Evolutionary conservation across 2,329 filamentous ascomycete genomes (phyloP), one percentile per base, ranked within the genome.

Genomic region (Fusarium dimerum): DNA sequence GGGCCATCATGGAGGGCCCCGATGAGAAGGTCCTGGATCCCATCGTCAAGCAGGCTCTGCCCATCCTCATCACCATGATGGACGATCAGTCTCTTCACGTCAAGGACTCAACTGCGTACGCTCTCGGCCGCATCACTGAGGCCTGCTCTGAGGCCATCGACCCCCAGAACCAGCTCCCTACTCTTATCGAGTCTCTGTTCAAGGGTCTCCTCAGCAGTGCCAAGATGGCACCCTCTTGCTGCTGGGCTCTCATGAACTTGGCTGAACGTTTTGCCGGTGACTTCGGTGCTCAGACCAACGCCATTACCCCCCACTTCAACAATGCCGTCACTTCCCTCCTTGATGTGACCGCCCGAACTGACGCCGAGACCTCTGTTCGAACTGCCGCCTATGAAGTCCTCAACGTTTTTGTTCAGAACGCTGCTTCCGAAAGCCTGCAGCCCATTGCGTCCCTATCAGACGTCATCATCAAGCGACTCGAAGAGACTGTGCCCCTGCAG

Each of bases 191-290:
- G 51, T 89, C 92, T 40, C 83, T 99, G 10, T 99, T 99, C 78
- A 85, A 87, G 63, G 94, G 93, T 46, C 82, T 99, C 54, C 85
- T 90, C 54, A 93, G 89, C 76, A 94, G 89, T 71, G 88, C 92
- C 54, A 97, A 96, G 83, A 99, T 99, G 87, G 94, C 93, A 32
- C 87, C 91, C 50, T 99, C 94, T 30, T 97, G 94, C 85, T 99
- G 94, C 78, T 97, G 95, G 94, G 92, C 94, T 32, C 78, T 99
- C 62, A 97, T 99, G 90, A 99, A 97, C 76, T 78, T 99, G 69
- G 93, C 94, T 11, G 94, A 99, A 70, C 88, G 92, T 56, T 99
- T 97, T 70, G 90, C 92, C 30, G 91, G 92, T 52, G 92, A 97
- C 50, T 82, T 87, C 50, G 90, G 90, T 45, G 88, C 87, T 55